Percentiles rank a stretch among this genome's conserved stretches.
These are phyloP conservation scores for Vicia sativa DNA, from an alignment of 306 rosid genomes.

Conservation along the genomic window DNA sequence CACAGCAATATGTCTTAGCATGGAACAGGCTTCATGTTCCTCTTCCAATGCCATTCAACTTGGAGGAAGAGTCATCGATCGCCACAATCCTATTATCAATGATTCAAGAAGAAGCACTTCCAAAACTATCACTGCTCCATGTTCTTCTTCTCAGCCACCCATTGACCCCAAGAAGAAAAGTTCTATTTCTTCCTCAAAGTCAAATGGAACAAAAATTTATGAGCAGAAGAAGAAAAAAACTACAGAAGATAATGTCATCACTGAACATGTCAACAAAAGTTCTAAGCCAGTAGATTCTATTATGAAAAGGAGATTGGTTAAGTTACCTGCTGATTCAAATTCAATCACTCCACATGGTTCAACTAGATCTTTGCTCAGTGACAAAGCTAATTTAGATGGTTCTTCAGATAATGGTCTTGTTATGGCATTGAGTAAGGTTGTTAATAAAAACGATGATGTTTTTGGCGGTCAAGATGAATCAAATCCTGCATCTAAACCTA, in stretches of 20 bases:
- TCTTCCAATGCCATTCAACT: conserved; percentile 66
- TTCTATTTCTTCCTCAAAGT: conserved; percentile 44
- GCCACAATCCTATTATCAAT: conserved; percentile 87
- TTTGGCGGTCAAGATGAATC: conserved; percentile 35
- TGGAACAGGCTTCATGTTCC: conserved; percentile 77
- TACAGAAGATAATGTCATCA: conserved; percentile 29
- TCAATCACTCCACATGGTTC: conserved; percentile 66
- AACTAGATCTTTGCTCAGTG: conserved; percentile 69
- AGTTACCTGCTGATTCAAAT: conserved; percentile 50
- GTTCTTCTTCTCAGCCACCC: conserved; percentile 53
- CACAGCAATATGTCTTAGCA: conserved; percentile 75
- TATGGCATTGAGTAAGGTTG: conserved; percentile 41
- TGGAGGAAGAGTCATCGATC: conserved; percentile 83
- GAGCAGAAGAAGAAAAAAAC: conserved; percentile 48
- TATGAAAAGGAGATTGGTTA: conserved; percentile 48
- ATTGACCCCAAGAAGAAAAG: conserved; percentile 47
- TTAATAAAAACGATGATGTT: conserved; percentile 34
- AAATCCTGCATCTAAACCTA: conserved; percentile 37
- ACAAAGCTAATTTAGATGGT: conserved; percentile 47
- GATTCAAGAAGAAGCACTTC: conserved; percentile 59
- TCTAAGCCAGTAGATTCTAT: conserved; percentile 48
- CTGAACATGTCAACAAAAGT: conserved; percentile 10
- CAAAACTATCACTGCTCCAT: conserved; percentile 40
- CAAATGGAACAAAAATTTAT: conserved; percentile 36
- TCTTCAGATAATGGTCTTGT: conserved; percentile 47